Evolutionary conservation across 2,329 filamentous ascomycete genomes (phyloP), one percentile per base, ranked within the genome.

Genomic region (Leptographium wingfieldii): DNA sequence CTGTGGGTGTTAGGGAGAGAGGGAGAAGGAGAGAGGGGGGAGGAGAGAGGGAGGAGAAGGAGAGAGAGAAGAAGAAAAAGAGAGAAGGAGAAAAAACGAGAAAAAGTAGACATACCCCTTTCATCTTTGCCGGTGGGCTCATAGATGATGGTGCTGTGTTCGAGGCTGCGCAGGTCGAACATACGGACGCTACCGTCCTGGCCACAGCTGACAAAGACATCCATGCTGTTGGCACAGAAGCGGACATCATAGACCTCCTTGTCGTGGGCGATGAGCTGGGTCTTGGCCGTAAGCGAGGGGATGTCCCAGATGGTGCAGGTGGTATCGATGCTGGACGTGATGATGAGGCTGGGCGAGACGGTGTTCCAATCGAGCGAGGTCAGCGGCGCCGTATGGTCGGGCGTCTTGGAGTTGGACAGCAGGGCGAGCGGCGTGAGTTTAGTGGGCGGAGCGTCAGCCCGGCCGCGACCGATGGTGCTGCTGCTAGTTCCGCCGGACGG

Each of bases 221-320:
- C 94, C n/a, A 96, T 90, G 67, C 91, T 96, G 66, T 95, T 94
- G 56, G 94, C 94, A 74, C 94, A 99, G 74, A 99, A 99, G 25
- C 94, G 86, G 55, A 99, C 94, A 71, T 99, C 94, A 69, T 96
- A 99, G 6, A 99, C 94, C 73, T 99, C 94, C 73, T 97, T 97
- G 75, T 99, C 94, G 72, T 99, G 94, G 25, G 94, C 94, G 73
- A 99, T 99, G 54, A 99, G 78, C 72, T 99, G 94, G 2, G 94
- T 99, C 75, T 99, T 99, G 58, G 94, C 94, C 0, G 94, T 99
- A 63, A 99, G 78, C 1, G 94, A 96, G 3, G 94, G 94, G 60
- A 99, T 99, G 71, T 99, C 94, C 94, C 94, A 99, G 65, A 99
- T 99, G 5, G 94, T 99, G 74, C 94, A 99, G 6, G 94, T 99